Conservation (phyloP, 31 red algal species). For the Pterothamnion heteromorphum region DNA sequence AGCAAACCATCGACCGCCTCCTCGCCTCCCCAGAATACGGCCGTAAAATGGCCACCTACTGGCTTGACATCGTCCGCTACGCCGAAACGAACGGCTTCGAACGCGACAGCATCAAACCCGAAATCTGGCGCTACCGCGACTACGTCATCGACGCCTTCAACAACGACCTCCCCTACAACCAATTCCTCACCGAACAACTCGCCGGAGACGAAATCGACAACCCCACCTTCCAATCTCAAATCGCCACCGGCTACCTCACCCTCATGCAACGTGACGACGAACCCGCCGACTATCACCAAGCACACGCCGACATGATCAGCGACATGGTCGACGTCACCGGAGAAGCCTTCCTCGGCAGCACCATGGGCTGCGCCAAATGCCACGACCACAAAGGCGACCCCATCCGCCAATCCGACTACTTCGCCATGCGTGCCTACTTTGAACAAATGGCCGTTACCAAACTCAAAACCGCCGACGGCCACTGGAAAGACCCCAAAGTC, state of each 20-base stretch:
- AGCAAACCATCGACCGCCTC: background rate
- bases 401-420: background rate
- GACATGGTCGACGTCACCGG: background rate
- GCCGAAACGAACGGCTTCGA: background rate
- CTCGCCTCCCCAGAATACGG: background rate
- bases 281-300: background rate
- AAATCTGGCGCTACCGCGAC: background rate
- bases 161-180: background rate
- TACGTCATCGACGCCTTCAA: background rate
- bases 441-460: background rate
- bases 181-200: background rate
- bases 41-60: background rate
- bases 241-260: background rate
- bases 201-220: background rate
- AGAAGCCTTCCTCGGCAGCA: background rate
- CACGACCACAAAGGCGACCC: background rate
- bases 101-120: background rate
- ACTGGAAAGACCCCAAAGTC: background rate
- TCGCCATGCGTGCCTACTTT: background rate
- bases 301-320: background rate
- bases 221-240: background rate
- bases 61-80: background rate
- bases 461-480: background rate
- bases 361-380: background rate
- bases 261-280: background rate